phyloP scores from a whole-genome alignment of 2,329 filamentous ascomycete species.

The Trichoderma sp. region DNA sequence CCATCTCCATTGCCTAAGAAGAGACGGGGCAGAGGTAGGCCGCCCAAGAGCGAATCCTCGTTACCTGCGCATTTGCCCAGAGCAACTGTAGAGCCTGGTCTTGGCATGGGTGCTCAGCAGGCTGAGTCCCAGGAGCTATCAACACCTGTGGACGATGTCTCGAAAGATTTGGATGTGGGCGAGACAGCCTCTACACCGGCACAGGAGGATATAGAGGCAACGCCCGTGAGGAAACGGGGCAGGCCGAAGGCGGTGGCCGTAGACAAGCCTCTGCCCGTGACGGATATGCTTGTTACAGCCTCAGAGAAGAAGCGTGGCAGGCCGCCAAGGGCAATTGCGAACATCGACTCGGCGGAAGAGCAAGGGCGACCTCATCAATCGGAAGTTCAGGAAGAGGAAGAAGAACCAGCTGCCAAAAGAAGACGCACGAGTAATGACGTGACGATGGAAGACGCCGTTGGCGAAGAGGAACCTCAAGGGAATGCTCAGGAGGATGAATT shows the following conservation, averaged over 20 bases:
- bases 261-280: background rate
- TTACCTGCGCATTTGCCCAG: background rate
- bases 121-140: background rate
- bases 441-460: background rate
- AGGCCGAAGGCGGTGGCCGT: background rate
- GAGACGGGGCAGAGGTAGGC: slow-evolving; percentile 13
- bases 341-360: background rate
- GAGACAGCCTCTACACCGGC: background rate
- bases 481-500: background rate
- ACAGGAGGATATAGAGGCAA: background rate
- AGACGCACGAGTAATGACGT: background rate
- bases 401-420: slow-evolving; percentile 5
- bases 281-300: background rate
- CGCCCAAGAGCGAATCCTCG: slow-evolving; percentile 1
- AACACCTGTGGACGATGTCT: background rate
- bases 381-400: background rate
- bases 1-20: background rate
- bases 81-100: background rate
- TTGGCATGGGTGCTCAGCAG: background rate
- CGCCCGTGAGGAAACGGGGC: background rate
- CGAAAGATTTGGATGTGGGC: background rate
- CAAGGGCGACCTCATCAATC: background rate
- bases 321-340: background rate
- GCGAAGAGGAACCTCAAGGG: background rate
- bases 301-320: slow-evolving; percentile 12